Evolutionary conservation across 1,284 basidiomycete genomes (phyloP), one percentile per base, ranked within the genome.

Genomic region (Ustilago lituana): DNA sequence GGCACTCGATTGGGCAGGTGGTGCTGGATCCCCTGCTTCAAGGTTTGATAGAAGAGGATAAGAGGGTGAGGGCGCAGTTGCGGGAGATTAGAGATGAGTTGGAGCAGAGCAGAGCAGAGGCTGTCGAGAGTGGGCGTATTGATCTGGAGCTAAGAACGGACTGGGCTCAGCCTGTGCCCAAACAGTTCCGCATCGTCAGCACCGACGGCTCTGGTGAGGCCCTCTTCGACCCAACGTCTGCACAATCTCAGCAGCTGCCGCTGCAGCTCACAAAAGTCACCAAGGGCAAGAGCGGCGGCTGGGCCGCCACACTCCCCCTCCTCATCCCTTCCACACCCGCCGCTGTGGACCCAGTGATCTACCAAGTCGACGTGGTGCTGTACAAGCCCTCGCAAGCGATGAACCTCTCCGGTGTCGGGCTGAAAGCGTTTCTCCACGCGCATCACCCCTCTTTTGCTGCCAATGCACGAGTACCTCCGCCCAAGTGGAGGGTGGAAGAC

Each of bases 1-100:
- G 61, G 6, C 67, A 70, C 29, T 47, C 40, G 22, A 64, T 70
- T 10, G 67, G 67, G 5, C 67, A 70, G 45, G 45, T 70, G 2
- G 53, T 65, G 0, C 41, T 70, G 5, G 57, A 70, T n/a, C 51
- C 52, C 3, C 38, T 70, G 10, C 37, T 64, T 1, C 1, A 20
- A 6, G 19, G 29, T 5, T 14, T 69, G 14, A 26, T 53, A 6
- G 51, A 40, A 20, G 35, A 44, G 22, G 56, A 63, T 33, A 4
- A 3, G 2, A 8, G 5, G 5, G 26, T 39, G 12, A 32, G 56
- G 22, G 11, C n/a, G 9, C n/a, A 36, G 19, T 22, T 69, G n/a
- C 8, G 8, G 10, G 36, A 31, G 10, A 4, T 32, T 3, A 20
- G 47, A 8, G 40, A 51, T 12, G 17, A 24, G 26, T n/a, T 69